phyloP scores from a whole-genome alignment of 2,329 filamentous ascomycete genomes.

The Fonsecaea multimorphosa region DNA sequence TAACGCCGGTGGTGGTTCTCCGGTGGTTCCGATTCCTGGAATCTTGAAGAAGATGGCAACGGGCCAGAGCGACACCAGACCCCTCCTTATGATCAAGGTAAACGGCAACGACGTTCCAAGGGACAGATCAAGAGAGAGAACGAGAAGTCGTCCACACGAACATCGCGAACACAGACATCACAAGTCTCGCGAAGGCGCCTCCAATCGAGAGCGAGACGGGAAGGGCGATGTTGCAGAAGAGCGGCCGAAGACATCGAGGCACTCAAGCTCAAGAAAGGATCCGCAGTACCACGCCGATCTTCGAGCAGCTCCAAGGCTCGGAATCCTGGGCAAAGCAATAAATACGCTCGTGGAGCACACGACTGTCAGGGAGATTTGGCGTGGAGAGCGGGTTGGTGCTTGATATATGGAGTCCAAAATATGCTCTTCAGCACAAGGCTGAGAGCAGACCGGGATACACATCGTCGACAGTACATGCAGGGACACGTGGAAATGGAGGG shows the following conservation, averaged over 20 bases:
- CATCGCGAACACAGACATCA: constrained; percentile 20
- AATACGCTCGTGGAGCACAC: constrained; percentile 27
- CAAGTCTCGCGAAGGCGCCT: constrained; percentile 8
- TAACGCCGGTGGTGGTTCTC: constrained; percentile 28
- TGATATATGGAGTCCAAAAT: constrained; percentile 14
- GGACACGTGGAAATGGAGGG: constrained; percentile 8
- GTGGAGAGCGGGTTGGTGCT: constrained; percentile 26
- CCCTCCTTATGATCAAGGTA: constrained; percentile 46
- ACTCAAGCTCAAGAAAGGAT: constrained; percentile 23
- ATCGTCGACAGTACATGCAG: constrained; percentile 13
- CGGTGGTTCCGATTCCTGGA: constrained; percentile 22
- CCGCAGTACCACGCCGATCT: constrained; percentile 20
- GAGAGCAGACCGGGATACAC: neutral
- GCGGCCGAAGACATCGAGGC: constrained; percentile 16
- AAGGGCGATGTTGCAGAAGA: constrained; percentile 14
- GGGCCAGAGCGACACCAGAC: constrained; percentile 50
- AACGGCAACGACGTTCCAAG: constrained; percentile 22
- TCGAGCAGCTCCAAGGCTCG: constrained; percentile 20
- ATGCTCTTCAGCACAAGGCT: neutral
- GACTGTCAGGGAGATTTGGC: constrained; percentile 22
- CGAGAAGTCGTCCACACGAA: constrained; percentile 18
- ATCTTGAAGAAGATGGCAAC: constrained; percentile 44
- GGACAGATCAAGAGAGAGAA: constrained; percentile 19
- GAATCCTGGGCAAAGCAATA: constrained; percentile 25
- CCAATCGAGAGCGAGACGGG: constrained; percentile 12